Conservation (phyloP, 2,329 filamentous ascomycete genomes). For the Pseudogymnoascus sp. region DNA sequence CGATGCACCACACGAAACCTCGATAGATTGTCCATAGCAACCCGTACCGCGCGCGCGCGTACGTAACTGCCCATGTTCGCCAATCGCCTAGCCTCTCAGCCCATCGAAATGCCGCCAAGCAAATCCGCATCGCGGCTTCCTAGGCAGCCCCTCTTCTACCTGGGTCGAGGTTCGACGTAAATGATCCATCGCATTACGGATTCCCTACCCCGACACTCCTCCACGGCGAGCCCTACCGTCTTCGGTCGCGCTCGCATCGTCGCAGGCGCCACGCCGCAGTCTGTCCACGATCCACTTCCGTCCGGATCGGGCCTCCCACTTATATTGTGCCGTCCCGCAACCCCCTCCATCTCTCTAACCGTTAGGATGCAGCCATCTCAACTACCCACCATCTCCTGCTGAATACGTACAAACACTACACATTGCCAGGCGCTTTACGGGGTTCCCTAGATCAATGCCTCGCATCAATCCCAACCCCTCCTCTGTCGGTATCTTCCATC, state of each 20-base stretch:
- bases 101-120: not conserved
- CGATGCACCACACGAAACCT: constrained; percentile 2
- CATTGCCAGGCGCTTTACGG: not conserved
- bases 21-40: constrained; percentile 1
- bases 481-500: not conserved
- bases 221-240: not conserved
- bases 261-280: not conserved
- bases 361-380: constrained; percentile 5
- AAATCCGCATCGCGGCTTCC: not conserved
- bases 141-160: not conserved
- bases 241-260: constrained; percentile 5
- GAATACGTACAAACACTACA: not conserved
- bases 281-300: not conserved
- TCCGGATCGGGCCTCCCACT: constrained; percentile 8
- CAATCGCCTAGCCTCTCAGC: not conserved
- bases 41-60: not conserved
- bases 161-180: not conserved
- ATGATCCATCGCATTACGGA: not conserved
- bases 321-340: constrained; percentile 3
- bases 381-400: not conserved
- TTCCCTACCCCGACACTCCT: constrained; percentile 4
- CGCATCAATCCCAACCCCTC: not conserved
- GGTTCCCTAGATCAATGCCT: not conserved
- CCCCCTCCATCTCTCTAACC: not conserved
- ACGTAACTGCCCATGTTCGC: not conserved